These are phyloP conservation scores for Erucastrum elatum DNA, from an alignment of 345 rosid genomes.

Conservation along the genomic window DNA sequence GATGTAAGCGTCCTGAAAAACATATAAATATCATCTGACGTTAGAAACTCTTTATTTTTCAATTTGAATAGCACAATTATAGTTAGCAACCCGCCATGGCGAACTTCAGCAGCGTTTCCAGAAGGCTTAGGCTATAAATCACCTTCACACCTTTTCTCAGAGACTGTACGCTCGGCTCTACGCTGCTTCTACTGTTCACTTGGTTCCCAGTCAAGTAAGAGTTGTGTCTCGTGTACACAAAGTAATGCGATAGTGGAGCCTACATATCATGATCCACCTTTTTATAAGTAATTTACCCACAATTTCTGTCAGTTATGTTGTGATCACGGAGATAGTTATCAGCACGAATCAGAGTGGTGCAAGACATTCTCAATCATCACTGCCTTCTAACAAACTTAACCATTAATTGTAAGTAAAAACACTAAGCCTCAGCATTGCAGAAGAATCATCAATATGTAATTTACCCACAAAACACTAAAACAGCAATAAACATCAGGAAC, in stretches of 20 bases:
- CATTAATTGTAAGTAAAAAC: too few species aligned
- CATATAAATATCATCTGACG: not conserved
- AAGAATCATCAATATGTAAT: too few species aligned
- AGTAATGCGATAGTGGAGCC: slow-evolving; percentile 77
- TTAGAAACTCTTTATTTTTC: too few species aligned
- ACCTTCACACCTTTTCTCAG: slow-evolving; percentile 64
- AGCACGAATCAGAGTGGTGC: slow-evolving; percentile 42
- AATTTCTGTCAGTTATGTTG: not conserved
- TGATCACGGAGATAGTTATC: slow-evolving; percentile 33
- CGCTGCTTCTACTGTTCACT: slow-evolving; percentile 65
- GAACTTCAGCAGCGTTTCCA: slow-evolving; percentile 54
- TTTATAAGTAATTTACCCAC: not conserved
- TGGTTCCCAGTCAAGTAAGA: slow-evolving; percentile 87
- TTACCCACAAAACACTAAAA: too few species aligned
- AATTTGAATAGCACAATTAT: not conserved
- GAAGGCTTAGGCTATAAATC: slow-evolving; percentile 71
- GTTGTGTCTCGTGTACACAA: slow-evolving; percentile 80
- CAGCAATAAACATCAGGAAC: slow-evolving; percentile 18
- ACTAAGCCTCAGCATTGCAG: too few species aligned
- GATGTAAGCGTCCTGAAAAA: slow-evolving; percentile 62
- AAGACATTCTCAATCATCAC: slow-evolving; percentile 38
- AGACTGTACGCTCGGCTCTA: slow-evolving; percentile 61
- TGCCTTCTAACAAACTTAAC: not conserved
- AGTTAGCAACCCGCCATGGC: slow-evolving; percentile 70
- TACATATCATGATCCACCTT: slow-evolving; percentile 74